Percentiles rank a stretch among this genome's conserved stretches.
phyloP scores from a whole-genome alignment of 2,329 filamentous ascomycete genomes.

The Cladophialophora yegresii region DNA sequence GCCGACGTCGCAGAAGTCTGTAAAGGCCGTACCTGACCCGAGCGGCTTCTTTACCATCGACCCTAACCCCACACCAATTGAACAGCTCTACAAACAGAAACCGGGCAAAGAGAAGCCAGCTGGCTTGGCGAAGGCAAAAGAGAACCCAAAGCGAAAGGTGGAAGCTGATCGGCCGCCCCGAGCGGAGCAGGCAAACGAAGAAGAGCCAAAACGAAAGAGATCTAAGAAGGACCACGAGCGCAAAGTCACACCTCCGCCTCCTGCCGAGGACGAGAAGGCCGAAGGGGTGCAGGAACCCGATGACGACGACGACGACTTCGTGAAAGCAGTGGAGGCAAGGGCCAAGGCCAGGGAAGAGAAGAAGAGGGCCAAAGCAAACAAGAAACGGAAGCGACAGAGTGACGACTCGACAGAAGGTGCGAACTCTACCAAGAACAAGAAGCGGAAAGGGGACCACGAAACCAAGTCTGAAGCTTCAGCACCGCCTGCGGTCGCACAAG shows the following conservation, averaged over 20 bases:
- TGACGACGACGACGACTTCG: conserved; percentile 38
- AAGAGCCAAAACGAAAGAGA: conserved; percentile 37
- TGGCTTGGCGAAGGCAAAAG: conserved; percentile 14
- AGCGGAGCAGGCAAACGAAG: conserved; percentile 9
- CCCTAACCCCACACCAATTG: conserved; percentile 32
- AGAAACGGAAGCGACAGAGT: conserved; percentile 45
- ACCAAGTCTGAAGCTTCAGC: neutral
- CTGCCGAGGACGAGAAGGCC: conserved; percentile 36
- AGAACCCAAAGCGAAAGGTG: conserved; percentile 26
- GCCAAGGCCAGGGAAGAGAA: conserved; percentile 48
- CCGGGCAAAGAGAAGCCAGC: conserved; percentile 10
- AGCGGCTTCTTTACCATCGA: conserved; percentile 36
- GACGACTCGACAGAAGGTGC: conserved; percentile 32
- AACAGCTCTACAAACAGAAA: conserved; percentile 24
- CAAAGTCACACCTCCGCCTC: neutral
- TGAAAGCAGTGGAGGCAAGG: conserved; percentile 48
- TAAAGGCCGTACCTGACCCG: conserved; percentile 24
- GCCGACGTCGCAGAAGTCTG: conserved; percentile 7
- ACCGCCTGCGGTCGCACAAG: neutral
- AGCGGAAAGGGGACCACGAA: conserved; percentile 27
- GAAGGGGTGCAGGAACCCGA: conserved; percentile 44
- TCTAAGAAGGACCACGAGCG: neutral
- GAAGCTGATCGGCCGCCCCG: conserved; percentile 8
- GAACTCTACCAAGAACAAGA: conserved; percentile 20
- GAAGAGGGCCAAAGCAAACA: conserved; percentile 42